phyloP scores from a whole-genome alignment of 1,139 yeast species.

The Kodamaea sp. region DNA sequence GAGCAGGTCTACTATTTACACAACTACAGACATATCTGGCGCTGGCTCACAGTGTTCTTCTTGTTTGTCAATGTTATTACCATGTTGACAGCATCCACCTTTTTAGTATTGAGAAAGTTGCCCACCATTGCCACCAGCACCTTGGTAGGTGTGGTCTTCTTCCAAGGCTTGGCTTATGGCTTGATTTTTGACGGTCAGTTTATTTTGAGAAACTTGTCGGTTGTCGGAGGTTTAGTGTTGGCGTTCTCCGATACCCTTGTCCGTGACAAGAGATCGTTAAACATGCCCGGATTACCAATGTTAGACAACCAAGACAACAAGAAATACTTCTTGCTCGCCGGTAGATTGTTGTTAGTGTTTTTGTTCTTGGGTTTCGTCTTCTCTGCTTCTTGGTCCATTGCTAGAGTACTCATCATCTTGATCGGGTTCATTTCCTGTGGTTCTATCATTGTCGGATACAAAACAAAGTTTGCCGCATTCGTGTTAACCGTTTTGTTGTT shows the following conservation, averaged over 20 bases:
- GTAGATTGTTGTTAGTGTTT: conserved; percentile 81
- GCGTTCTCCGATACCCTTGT: conserved; percentile 91
- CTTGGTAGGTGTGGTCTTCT: conserved; percentile 68
- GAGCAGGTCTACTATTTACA: conserved; percentile 87
- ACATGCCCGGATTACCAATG: conserved; percentile 91
- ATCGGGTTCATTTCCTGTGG: conserved; percentile 73
- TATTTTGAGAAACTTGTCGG: conserved; percentile 82
- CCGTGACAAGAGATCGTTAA: conserved; percentile 65
- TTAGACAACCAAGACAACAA: conserved; percentile 80
- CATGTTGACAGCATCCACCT: conserved; percentile 74
- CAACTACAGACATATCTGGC: conserved; percentile 78
- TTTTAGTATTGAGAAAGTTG: conserved; percentile 70
- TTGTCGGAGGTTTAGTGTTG: conserved; percentile 88
- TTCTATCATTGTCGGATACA: conserved; percentile 88
- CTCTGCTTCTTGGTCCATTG: conserved; percentile 71
- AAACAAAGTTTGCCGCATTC: conserved; percentile 87
- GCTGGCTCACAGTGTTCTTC: conserved; percentile 73
- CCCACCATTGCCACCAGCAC: conserved; percentile 73
- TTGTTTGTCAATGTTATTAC: conserved; percentile 62
- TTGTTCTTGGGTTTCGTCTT: conserved; percentile 86
- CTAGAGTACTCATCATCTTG: conserved; percentile 64
- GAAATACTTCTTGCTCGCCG: conserved; percentile 84
- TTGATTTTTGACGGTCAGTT: conserved; percentile 79
- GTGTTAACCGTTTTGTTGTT: conserved; percentile 72
- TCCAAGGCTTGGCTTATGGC: conserved; percentile 91